phyloP scores from a whole-genome alignment of 2,329 filamentous ascomycete genomes.

The Zymoseptoria tritici region DNA sequence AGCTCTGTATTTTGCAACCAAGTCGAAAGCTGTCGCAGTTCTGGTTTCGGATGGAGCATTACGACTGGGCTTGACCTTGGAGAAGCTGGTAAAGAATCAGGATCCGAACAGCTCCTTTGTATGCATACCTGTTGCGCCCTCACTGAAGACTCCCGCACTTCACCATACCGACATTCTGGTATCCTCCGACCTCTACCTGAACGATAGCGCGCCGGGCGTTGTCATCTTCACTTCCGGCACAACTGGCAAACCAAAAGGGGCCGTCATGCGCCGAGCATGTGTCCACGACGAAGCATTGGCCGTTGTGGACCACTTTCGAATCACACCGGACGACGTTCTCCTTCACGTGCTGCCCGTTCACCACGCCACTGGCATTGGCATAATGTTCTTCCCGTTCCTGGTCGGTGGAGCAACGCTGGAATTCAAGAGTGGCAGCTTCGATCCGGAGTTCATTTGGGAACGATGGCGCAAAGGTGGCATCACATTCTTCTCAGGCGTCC shows the following conservation, averaged over 20 bases:
- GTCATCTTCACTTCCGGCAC: constrained; percentile 44
- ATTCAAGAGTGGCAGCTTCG: constrained; percentile 41
- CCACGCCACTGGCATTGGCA: constrained; percentile 46
- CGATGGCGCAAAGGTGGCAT: constrained; percentile 36
- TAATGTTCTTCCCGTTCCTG: constrained; percentile 42
- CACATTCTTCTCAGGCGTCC: constrained; percentile 46
- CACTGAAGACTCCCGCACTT: constrained; percentile 26
- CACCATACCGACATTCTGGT: constrained; percentile 31
- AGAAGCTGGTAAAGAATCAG: constrained; percentile 23
- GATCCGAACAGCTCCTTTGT: constrained; percentile 26
- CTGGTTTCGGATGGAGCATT: constrained; percentile 32
- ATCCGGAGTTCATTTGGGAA: constrained; percentile 37
- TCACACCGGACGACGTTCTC: constrained; percentile 35
- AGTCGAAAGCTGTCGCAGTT: constrained; percentile 33
- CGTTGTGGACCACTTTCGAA: constrained; percentile 35
- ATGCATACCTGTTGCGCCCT: constrained; percentile 33
- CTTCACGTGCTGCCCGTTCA: constrained; percentile 46
- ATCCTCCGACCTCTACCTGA: constrained; percentile 34
- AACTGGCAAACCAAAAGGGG: constrained; percentile 40
- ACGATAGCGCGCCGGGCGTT: constrained; percentile 35
- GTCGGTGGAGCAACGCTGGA: constrained; percentile 42
- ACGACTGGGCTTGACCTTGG: constrained; percentile 22
- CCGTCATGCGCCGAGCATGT: constrained; percentile 38
- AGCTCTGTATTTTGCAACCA: constrained; percentile 39
- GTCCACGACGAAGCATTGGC: constrained; percentile 33